A percentile compares a stretch with the other conserved stretches of the same genome.
These are phyloP conservation scores for Cutaneotrichosporon dermatis DNA, from an alignment of 1,284 basidiomycete genomes.

Conservation along the genomic window DNA sequence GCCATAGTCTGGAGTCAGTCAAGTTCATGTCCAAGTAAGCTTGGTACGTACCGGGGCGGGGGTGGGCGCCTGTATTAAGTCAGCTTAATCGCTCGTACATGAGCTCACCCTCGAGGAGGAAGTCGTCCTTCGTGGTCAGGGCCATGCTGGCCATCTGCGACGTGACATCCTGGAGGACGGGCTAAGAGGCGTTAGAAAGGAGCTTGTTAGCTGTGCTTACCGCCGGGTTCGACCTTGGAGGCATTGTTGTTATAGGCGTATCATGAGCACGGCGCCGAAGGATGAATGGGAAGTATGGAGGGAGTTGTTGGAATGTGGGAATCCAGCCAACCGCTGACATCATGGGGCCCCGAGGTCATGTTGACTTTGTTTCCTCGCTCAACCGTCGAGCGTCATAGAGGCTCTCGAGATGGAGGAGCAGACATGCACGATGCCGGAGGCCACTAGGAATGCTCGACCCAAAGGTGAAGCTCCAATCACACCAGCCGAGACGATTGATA, in stretches of 20 bases:
- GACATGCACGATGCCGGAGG: too few relatives aligned
- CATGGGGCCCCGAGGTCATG: too few relatives aligned
- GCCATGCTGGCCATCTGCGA: neutral
- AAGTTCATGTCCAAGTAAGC: neutral
- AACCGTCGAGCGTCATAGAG: too few relatives aligned
- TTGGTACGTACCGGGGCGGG: constrained; percentile 13
- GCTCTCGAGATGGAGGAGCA: too few relatives aligned
- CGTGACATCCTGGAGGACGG: neutral
- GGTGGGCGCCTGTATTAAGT: constrained; percentile 9
- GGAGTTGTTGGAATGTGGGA: too few relatives aligned
- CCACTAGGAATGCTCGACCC: too few relatives aligned
- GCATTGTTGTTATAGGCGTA: neutral
- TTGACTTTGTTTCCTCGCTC: too few relatives aligned
- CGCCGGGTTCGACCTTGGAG: neutral
- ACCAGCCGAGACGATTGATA: too few relatives aligned
- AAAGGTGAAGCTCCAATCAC: too few relatives aligned
- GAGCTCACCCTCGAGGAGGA: constrained; percentile 9
- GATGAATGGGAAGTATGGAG: too few relatives aligned
- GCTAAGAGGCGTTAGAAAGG: neutral
- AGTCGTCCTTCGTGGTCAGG: constrained; percentile 8
- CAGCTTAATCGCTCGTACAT: neutral
- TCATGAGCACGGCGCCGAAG: too few relatives aligned
- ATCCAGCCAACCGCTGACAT: too few relatives aligned
- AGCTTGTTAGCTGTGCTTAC: neutral
- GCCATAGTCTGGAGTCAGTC: constrained; percentile 28